Percentiles rank a stretch among this genome's conserved stretches.
These are phyloP conservation scores for Phyllosticta citribraziliensis DNA, from an alignment of 2,329 filamentous ascomycete species.

Conservation along the genomic window DNA sequence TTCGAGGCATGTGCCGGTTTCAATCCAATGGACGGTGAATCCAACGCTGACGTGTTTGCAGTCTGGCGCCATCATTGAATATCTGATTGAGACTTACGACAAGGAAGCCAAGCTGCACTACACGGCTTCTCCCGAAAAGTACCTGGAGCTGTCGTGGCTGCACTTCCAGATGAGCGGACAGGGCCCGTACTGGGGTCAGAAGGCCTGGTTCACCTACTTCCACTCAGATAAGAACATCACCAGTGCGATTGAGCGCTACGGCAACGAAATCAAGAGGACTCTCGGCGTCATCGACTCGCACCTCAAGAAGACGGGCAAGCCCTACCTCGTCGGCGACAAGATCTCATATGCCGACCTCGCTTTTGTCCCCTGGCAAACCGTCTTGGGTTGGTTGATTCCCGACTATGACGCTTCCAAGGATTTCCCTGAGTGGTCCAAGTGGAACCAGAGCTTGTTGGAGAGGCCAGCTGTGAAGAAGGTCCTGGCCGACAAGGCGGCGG, in stretches of 20 bases:
- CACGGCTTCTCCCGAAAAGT: slow-evolving; percentile 21
- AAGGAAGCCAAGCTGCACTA: slow-evolving; percentile 29
- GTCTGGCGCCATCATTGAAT: slow-evolving; percentile 36
- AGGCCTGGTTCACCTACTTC: slow-evolving; percentile 29
- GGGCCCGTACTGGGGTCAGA: slow-evolving; percentile 36
- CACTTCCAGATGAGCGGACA: slow-evolving; percentile 38
- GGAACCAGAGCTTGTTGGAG: slow-evolving; percentile 20
- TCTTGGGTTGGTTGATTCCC: slow-evolving; percentile 17
- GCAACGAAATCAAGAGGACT: slow-evolving; percentile 35
- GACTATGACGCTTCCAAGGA: slow-evolving; percentile 18
- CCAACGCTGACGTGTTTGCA: not conserved
- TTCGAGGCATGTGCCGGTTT: slow-evolving; percentile 19
- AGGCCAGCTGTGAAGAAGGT: slow-evolving; percentile 20
- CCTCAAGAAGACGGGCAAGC: slow-evolving; percentile 22
- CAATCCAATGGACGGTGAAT: not conserved
- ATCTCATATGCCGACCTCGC: slow-evolving; percentile 33
- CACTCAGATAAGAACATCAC: slow-evolving; percentile 33
- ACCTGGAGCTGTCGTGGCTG: slow-evolving; percentile 34
- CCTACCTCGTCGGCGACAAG: slow-evolving; percentile 36
- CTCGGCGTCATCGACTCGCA: slow-evolving; percentile 34
- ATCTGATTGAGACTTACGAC: slow-evolving; percentile 37
- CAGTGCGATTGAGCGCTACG: slow-evolving; percentile 36
- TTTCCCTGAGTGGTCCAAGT: slow-evolving; percentile 18
- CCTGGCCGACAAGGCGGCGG: not conserved
- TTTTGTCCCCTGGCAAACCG: slow-evolving; percentile 30